These are phyloP conservation scores for Boletus coccyginus DNA, from an alignment of 768 basidiomycete species.

Conservation along the genomic window DNA sequence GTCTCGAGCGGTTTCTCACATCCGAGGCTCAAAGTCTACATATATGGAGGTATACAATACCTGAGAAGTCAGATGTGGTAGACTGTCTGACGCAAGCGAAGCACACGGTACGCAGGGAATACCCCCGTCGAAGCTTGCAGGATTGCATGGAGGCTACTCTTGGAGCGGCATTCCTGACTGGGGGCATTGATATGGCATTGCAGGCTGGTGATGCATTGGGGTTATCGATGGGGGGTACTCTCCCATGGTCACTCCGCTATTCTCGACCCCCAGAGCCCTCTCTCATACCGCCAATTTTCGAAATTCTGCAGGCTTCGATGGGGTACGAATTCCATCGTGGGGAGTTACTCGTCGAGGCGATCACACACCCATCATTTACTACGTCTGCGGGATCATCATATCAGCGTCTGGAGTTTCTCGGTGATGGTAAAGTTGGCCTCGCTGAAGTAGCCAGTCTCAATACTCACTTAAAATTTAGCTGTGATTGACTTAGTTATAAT, in stretches of 20 bases:
- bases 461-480: slow-evolving; percentile 40
- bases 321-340: slow-evolving; percentile 68
- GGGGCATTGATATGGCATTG: slow-evolving; percentile 70
- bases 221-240: slow-evolving; percentile 67
- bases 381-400: slow-evolving; percentile 59
- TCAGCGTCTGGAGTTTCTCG: slow-evolving; percentile 85
- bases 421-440: slow-evolving; percentile 64
- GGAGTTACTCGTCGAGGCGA: slow-evolving; percentile 67
- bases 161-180: slow-evolving; percentile 72
- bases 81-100: slow-evolving; percentile 25
- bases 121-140: slow-evolving; percentile 71
- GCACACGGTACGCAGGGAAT: slow-evolving; percentile 40
- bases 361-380: slow-evolving; percentile 83
- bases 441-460: background rate
- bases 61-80: slow-evolving; percentile 37
- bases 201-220: slow-evolving; percentile 61
- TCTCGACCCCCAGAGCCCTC: slow-evolving; percentile 29
- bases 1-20: slow-evolving; percentile 62
- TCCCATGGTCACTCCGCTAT: slow-evolving; percentile 68
- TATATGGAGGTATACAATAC: slow-evolving; percentile 56
- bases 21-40: slow-evolving; percentile 52
- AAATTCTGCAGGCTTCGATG: slow-evolving; percentile 55
- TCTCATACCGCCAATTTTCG: slow-evolving; percentile 47
- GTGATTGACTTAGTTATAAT: slow-evolving; percentile 71
- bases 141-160: slow-evolving; percentile 88